Percentiles rank a stretch among this genome's conserved stretches.
Conservation (phyloP, 1,284 basidiomycete species). For the Bjerkandera adusta region DNA sequence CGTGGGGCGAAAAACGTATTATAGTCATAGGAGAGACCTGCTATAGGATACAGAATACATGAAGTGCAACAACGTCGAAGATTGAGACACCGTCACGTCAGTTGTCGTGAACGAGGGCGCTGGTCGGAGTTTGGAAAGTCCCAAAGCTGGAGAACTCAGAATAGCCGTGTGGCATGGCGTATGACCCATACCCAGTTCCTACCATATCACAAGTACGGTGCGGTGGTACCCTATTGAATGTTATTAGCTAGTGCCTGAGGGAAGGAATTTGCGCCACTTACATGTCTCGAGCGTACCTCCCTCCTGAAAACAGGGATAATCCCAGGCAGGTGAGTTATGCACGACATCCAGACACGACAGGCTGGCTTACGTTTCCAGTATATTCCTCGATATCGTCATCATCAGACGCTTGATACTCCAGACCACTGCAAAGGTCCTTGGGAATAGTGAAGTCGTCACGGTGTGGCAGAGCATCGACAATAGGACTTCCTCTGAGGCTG, state of each 20-base stretch:
- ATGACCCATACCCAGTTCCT: too few species aligned
- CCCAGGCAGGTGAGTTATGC: background rate
- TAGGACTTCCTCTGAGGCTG: background rate
- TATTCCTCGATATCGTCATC: slow-evolving; percentile 40
- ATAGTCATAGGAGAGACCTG: too few species aligned
- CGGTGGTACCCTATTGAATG: background rate
- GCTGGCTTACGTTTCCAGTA: slow-evolving; percentile 31
- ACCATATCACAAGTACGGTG: slow-evolving; percentile 7
- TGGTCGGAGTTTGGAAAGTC: too few species aligned
- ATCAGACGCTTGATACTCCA: slow-evolving; percentile 33
- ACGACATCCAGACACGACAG: background rate
- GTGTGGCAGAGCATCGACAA: background rate
- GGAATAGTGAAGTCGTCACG: slow-evolving; percentile 28
- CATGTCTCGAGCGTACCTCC: background rate
- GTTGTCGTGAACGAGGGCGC: too few species aligned
- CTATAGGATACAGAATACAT: too few species aligned
- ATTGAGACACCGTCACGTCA: too few species aligned
- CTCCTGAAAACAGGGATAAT: background rate
- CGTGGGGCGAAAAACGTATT: too few species aligned
- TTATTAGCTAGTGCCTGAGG: background rate
- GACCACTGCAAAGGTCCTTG: slow-evolving; percentile 23
- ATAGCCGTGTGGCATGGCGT: too few species aligned
- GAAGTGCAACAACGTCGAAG: too few species aligned
- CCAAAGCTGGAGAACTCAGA: too few species aligned
- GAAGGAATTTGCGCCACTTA: slow-evolving; percentile 27